Evolutionary conservation across 306 rosid genomes (phyloP).

Genomic region (Fragaria vesca): DNA sequence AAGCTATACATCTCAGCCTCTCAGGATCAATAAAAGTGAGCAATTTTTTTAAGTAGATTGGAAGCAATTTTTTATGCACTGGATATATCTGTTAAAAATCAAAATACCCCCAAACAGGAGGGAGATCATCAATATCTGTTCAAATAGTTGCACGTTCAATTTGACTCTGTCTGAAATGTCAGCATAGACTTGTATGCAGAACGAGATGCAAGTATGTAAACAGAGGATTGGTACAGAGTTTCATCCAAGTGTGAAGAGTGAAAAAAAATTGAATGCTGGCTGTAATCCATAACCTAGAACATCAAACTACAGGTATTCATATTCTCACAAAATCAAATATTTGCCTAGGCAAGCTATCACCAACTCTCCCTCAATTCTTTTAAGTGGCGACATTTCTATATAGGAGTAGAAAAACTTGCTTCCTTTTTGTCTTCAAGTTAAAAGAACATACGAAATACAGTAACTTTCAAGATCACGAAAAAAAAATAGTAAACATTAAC

Average conservation of each 20-base stretch:
- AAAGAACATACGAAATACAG: no score
- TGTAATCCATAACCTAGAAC: neutral
- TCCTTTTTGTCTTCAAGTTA: neutral
- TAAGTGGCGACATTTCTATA: neutral
- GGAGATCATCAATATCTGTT: constrained; percentile 10
- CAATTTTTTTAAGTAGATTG: neutral
- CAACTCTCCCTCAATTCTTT: neutral
- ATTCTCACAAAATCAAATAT: neutral
- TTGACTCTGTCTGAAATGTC: constrained; percentile 12
- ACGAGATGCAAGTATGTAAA: neutral
- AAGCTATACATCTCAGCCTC: neutral
- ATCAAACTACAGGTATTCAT: neutral
- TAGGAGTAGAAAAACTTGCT: neutral
- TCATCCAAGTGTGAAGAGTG: neutral
- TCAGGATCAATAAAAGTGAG: neutral
- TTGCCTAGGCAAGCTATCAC: neutral
- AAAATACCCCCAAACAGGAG: constrained; percentile 5
- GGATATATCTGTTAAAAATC: neutral
- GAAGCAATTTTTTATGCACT: neutral
- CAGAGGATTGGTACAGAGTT: neutral
- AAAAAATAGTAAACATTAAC: neutral
- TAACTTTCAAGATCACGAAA: neutral
- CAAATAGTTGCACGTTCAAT: neutral
- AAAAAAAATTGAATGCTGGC: neutral
- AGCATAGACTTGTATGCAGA: neutral